phyloP scores from a whole-genome alignment of 2,329 filamentous ascomycete genomes.

The Sporothrix protearum region DNA sequence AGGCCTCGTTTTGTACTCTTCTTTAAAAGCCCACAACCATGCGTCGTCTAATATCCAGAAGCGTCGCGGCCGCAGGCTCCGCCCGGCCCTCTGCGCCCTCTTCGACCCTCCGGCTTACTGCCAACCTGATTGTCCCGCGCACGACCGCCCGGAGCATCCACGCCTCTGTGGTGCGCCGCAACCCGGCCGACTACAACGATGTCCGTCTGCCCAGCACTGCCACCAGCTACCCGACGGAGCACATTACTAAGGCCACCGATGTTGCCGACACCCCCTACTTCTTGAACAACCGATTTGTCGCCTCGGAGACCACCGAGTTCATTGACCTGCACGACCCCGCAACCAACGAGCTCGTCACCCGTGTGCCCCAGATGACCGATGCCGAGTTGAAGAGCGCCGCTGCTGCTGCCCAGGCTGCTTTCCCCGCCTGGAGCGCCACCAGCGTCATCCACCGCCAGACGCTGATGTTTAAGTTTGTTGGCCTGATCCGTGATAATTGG shows the following conservation, averaged over 20 bases:
- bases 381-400: constrained; percentile 72
- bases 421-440: constrained; percentile 67
- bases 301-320: constrained; percentile 65
- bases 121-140: constrained; percentile 27
- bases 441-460: constrained; percentile 72
- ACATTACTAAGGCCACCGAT: constrained; percentile 59
- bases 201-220: constrained; percentile 49
- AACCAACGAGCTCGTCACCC: constrained; percentile 79
- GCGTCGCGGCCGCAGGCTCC: constrained; percentile 37
- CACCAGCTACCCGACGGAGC: constrained; percentile 63
- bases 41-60: constrained; percentile 46
- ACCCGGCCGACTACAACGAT: constrained; percentile 44
- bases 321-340: constrained; percentile 80
- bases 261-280: constrained; percentile 75
- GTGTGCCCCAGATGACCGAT: constrained; percentile 77
- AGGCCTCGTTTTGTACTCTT: not conserved
- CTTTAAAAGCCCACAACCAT: constrained; percentile 33
- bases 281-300: constrained; percentile 72
- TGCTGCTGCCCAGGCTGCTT: constrained; percentile 71
- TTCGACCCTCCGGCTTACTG: constrained; percentile 32
- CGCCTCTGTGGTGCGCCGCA: constrained; percentile 54
- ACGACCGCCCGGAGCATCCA: constrained; percentile 52
- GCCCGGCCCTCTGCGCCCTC: constrained; percentile 35
- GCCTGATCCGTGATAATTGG: constrained; percentile 78
- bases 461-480: constrained; percentile 84